These are phyloP conservation scores for Marvania coccoides DNA, from an alignment of 139 green algal species.

Conservation along the genomic window DNA sequence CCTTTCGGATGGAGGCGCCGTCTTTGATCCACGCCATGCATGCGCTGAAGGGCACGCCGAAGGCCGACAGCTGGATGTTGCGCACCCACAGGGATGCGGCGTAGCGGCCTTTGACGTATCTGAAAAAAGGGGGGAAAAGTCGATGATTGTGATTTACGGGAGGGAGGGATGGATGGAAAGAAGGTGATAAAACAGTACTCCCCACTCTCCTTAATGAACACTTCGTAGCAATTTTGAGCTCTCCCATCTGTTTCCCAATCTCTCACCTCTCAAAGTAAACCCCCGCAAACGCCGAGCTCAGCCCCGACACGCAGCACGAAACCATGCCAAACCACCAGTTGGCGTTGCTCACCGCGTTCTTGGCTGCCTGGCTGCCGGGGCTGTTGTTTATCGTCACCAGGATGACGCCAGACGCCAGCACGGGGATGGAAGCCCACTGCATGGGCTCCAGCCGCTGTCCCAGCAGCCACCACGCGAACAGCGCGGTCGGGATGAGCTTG, in stretches of 20 bases:
- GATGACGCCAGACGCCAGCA: slow-evolving; percentile 36
- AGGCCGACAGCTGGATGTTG: slow-evolving; percentile 49
- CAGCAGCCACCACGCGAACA: slow-evolving; percentile 49
- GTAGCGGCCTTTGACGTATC: slow-evolving; percentile 47
- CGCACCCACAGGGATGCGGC: slow-evolving; percentile 35
- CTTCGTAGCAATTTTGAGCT: too few relatives aligned
- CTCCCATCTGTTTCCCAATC: too few relatives aligned
- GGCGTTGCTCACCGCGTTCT: background rate
- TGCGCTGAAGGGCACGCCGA: slow-evolving; percentile 31
- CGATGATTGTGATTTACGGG: too few relatives aligned
- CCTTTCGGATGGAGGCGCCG: slow-evolving; percentile 6
- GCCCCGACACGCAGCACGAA: slow-evolving; percentile 35
- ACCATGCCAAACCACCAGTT: slow-evolving; percentile 32
- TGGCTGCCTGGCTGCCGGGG: background rate
- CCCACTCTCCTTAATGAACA: too few relatives aligned
- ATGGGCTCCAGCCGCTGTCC: slow-evolving; percentile 36
- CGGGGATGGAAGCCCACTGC: slow-evolving; percentile 52
- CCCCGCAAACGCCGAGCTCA: slow-evolving; percentile 49
- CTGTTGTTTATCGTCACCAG: slow-evolving; percentile 40
- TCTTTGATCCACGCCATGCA: slow-evolving; percentile 19
- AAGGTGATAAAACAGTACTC: too few relatives aligned
- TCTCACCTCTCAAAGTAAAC: slow-evolving; percentile 9
- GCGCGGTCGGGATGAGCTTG: slow-evolving; percentile 53
- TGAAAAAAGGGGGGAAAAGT: too few relatives aligned
- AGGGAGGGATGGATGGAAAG: too few relatives aligned